Evolutionary conservation across 2,329 filamentous ascomycete genomes (phyloP), one percentile per base, ranked within the genome.

Genomic region (Colletotrichum phormii): DNA sequence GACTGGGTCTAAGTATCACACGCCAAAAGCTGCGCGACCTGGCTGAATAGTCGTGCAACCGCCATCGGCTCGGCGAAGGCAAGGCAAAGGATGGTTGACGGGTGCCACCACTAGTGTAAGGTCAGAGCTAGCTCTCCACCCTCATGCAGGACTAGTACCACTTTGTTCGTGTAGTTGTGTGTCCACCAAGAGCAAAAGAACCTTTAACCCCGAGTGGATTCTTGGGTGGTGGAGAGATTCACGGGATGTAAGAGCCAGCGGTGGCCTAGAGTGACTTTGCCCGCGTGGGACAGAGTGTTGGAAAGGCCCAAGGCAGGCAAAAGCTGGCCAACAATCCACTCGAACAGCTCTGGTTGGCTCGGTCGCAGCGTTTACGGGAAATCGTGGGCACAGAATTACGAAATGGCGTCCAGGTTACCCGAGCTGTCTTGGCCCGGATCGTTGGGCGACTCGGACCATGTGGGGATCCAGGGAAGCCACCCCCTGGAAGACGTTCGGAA

Each of bases 61-160:
- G 49, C 54, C 66, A 61, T 72, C 46, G 70, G 70, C 60, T 70
- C 60, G 60, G 70, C 66, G 66, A 72, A 57, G 66, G 29, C 42
- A 55, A 42, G 18, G 53, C 31, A 18, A 51, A 58, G 51, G n/a
- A 68, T 31, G 64, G 35, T 59, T 58, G 53, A 49, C 24, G 37
- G 42, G 57, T 71, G 63, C 18, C 53, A 69, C 42, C 64, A 49
- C 42, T 69, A 64, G 59, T n/a, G 42, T 42, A 59, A 29, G 59
- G 42, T 24, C 51, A 26, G 64, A 57, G n/a, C 51, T 58, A 33
- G 62, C 37, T 46, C 69, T 24, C 69, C 64, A 57, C 69, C 49
- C 31, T 5, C 57, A 49, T 15, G 26, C 33, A 51, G 51, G 15
- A 53, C n/a, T 37, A 58, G 60, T 42, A 70, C 54, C 54, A 64